These are phyloP conservation scores for Coemansia linderi DNA, from an alignment of 371 early-diverging fungal species.

Conservation along the genomic window DNA sequence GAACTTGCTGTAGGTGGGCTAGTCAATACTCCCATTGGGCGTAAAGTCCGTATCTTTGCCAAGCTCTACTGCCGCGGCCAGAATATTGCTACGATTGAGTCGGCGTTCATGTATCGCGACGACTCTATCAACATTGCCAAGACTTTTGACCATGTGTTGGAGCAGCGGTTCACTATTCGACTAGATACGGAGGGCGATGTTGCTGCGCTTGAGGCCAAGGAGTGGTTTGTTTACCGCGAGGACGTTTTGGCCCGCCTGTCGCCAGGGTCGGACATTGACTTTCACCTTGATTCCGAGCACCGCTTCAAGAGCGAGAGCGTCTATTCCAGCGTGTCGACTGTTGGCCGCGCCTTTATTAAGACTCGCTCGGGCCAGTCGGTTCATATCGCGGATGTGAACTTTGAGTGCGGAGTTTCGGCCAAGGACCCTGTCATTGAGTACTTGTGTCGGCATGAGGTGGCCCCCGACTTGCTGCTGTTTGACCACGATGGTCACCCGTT, in stretches of 20 bases:
- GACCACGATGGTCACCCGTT: conserved; percentile 73
- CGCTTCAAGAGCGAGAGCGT: conserved; percentile 62
- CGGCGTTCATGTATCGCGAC: conserved; percentile 86
- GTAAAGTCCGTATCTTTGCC: too few relatives aligned
- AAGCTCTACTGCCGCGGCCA: conserved; percentile 54
- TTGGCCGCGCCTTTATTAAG: too few relatives aligned
- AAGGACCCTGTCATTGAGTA: conserved; percentile 35
- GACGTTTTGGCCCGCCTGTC: conserved; percentile 66
- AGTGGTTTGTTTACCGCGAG: conserved; percentile 82
- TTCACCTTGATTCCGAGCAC: conserved; percentile 74
- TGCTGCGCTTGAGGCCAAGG: conserved; percentile 83
- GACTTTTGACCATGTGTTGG: conserved; percentile 42
- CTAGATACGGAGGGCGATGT: conserved; percentile 65
- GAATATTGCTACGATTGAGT: conserved; percentile 13
- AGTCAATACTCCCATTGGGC: conserved; percentile 25
- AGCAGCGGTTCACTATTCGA: conserved; percentile 74
- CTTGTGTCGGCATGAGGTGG: conserved; percentile 25
- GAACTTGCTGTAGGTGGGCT: conserved; percentile 38
- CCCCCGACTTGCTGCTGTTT: conserved; percentile 41
- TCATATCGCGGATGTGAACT: conserved; percentile 80
- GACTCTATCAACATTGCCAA: conserved; percentile 63
- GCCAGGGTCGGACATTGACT: conserved; percentile 75
- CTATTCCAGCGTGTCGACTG: too few relatives aligned
- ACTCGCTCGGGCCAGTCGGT: conserved; percentile 51
- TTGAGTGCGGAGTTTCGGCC: conserved; percentile 63